Conservation (phyloP, 164 flowering plant genomes). For the Annona squamosa region DNA sequence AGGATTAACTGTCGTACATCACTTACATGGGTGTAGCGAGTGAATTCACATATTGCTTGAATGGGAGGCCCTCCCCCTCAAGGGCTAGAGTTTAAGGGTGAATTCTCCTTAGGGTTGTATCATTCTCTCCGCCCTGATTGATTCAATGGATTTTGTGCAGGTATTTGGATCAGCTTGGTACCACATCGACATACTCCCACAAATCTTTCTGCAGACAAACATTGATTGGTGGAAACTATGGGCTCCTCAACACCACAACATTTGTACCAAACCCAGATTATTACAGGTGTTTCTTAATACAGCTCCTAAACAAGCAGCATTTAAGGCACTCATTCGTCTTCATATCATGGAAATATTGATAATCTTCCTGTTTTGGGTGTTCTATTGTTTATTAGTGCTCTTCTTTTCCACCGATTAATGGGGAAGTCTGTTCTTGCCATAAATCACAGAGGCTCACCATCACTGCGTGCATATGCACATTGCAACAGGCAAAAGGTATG, state of each 20-base stretch:
- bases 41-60: too few species aligned
- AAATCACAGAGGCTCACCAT: slow-evolving; percentile 28
- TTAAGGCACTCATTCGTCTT: not conserved
- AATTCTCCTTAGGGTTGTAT: too few species aligned
- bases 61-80: too few species aligned
- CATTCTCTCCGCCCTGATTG: not conserved
- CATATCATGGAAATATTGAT: not conserved
- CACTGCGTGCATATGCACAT: slow-evolving; percentile 48
- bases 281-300: slow-evolving; percentile 34
- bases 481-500: slow-evolving; percentile 43
- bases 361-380: not conserved
- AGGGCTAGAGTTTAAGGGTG: too few species aligned
- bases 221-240: slow-evolving; percentile 73
- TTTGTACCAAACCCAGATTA: slow-evolving; percentile 67
- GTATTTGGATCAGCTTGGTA: slow-evolving; percentile 78
- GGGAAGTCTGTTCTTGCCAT: slow-evolving; percentile 43
- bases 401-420: slow-evolving; percentile 74
- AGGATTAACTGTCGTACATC: too few species aligned
- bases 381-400: slow-evolving; percentile 35
- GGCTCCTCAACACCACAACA: slow-evolving; percentile 53
- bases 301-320: not conserved
- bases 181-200: slow-evolving; percentile 41
- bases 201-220: slow-evolving; percentile 67
- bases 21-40: too few species aligned
- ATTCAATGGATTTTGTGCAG: slow-evolving; percentile 18